These are phyloP conservation scores for Naganishia vaughanmartiniae DNA, from an alignment of 768 basidiomycete species.

Conservation along the genomic window DNA sequence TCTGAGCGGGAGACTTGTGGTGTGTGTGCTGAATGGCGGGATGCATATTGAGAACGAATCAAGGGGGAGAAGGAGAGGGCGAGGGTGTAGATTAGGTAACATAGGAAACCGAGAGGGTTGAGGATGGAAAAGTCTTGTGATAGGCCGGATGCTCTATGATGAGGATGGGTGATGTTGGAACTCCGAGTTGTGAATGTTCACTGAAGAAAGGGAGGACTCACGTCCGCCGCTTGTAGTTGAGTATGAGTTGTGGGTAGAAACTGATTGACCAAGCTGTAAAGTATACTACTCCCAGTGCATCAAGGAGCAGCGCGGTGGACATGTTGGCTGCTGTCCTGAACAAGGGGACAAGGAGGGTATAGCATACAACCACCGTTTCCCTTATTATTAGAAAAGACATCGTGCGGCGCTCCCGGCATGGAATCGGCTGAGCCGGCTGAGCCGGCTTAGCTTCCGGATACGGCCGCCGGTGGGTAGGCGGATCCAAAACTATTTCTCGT, in stretches of 20 bases:
- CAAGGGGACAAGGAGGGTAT: background rate
- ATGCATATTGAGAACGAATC: constrained; percentile 51
- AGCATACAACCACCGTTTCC: no score
- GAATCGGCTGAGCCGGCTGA: no score
- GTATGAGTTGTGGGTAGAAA: constrained; percentile 54
- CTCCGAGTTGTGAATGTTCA: background rate
- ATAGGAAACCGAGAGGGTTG: constrained; percentile 53
- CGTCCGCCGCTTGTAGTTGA: constrained; percentile 52
- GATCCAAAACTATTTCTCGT: constrained; percentile 12
- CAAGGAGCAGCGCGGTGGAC: constrained; percentile 7
- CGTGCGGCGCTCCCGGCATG: no score
- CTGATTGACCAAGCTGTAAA: constrained; percentile 51
- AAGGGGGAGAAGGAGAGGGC: constrained; percentile 45
- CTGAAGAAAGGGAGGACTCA: constrained; percentile 33
- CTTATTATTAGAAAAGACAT: no score
- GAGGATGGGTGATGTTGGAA: background rate
- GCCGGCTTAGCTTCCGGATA: background rate
- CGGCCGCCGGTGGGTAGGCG: background rate
- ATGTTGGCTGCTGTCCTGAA: background rate
- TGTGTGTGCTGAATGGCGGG: constrained; percentile 50
- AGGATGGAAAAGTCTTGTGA: constrained; percentile 53
- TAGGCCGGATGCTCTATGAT: constrained; percentile 49
- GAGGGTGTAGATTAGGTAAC: constrained; percentile 50
- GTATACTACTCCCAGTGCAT: constrained; percentile 43
- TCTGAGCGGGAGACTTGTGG: constrained; percentile 53